Evolutionary conservation across 768 basidiomycete genomes (phyloP).

Genomic region (Tulasnella sp.): DNA sequence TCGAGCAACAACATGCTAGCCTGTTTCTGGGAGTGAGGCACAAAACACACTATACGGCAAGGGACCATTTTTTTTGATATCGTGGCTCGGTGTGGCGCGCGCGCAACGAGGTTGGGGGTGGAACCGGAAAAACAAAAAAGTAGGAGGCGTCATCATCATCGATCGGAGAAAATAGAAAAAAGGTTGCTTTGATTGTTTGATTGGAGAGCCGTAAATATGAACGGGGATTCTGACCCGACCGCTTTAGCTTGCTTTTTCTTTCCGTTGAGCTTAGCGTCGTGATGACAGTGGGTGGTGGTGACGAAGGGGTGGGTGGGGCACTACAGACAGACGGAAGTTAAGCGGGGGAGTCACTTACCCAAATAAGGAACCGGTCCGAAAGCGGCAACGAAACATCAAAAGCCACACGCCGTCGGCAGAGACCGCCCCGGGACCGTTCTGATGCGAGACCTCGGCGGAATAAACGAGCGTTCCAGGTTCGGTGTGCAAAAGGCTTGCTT

Average conservation of each 20-base stretch:
- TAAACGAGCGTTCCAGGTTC: not conserved
- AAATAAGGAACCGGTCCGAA: not conserved
- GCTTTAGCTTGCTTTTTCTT: not conserved
- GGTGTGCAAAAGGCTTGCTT: not conserved
- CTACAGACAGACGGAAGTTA: not conserved
- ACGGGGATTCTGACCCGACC: not conserved
- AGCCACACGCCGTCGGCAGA: conserved; percentile 2
- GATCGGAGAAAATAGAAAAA: not conserved
- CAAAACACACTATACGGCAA: not conserved
- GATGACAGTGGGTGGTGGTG: not conserved
- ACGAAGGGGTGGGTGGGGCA: not conserved
- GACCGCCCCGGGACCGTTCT: not conserved
- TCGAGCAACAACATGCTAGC: not conserved
- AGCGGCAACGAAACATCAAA: not conserved
- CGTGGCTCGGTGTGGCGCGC: not conserved
- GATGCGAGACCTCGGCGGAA: not conserved
- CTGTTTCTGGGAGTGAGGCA: not conserved
- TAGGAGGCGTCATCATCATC: not conserved
- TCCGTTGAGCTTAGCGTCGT: not conserved
- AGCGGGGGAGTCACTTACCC: conserved; percentile 6
- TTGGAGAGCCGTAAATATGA: not conserved
- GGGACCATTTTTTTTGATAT: not conserved
- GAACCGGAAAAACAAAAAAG: conserved; percentile 1
- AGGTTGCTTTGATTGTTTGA: not conserved
- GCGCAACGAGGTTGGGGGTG: not conserved